phyloP scores from a whole-genome alignment of 2,329 filamentous ascomycete genomes.

The Apiospora marii region DNA sequence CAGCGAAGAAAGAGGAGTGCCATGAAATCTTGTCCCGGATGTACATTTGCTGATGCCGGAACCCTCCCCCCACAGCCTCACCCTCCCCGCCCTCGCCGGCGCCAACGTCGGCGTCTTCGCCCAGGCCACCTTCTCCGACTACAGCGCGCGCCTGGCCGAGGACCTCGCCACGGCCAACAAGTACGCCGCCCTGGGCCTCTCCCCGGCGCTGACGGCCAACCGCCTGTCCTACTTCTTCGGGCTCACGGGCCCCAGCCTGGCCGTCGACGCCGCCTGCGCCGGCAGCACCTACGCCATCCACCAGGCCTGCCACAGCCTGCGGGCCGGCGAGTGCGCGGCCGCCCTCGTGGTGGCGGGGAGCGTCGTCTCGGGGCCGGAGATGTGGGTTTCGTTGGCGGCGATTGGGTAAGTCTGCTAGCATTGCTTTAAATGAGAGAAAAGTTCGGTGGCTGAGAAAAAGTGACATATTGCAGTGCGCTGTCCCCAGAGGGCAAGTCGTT shows the following conservation, averaged over 20 bases:
- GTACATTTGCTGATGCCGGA: too few species aligned
- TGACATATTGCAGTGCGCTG: constrained; percentile 30
- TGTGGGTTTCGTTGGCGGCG: constrained; percentile 27
- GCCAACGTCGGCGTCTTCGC: constrained; percentile 28
- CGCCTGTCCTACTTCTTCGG: constrained; percentile 44
- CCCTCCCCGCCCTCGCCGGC: constrained; percentile 26
- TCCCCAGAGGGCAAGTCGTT: constrained; percentile 29
- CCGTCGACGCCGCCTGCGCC: constrained; percentile 56
- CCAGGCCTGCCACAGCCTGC: constrained; percentile 40
- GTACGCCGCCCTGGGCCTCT: constrained; percentile 34
- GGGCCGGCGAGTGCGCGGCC: constrained; percentile 34
- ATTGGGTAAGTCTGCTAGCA: constrained; percentile 28
- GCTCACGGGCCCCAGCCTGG: constrained; percentile 49
- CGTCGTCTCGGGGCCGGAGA: constrained; percentile 24
- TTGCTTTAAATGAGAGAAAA: too few species aligned
- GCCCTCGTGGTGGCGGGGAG: constrained; percentile 31
- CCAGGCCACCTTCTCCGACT: constrained; percentile 25
- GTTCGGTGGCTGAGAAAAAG: too few species aligned
- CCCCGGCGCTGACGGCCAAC: constrained; percentile 44
- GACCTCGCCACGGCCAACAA: constrained; percentile 26
- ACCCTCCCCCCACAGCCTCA: neutral
- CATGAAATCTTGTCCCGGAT: too few species aligned
- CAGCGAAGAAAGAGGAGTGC: too few species aligned
- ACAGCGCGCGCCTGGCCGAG: constrained; percentile 22
- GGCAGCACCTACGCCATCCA: constrained; percentile 47